phyloP scores from a whole-genome alignment of 2,329 filamentous ascomycete genomes.

The Tothia fuscella region DNA sequence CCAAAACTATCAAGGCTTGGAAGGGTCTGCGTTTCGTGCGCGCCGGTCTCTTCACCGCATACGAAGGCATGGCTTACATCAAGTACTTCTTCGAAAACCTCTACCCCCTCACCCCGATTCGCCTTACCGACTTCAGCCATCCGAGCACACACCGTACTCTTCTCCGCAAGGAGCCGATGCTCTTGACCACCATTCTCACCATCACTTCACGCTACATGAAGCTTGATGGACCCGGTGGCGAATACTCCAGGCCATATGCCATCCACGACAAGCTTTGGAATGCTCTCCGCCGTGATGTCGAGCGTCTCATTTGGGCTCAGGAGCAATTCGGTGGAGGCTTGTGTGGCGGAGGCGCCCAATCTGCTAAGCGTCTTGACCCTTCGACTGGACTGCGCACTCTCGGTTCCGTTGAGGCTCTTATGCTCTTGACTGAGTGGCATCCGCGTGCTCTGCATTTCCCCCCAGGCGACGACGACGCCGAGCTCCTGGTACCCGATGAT shows the following conservation, averaged over 20 bases:
- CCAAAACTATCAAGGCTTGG: slow-evolving; percentile 41
- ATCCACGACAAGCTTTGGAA: slow-evolving; percentile 95
- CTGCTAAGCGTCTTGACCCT: slow-evolving; percentile 53
- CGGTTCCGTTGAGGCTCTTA: slow-evolving; percentile 84
- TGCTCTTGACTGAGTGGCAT: slow-evolving; percentile 96
- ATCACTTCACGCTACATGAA: slow-evolving; percentile 80
- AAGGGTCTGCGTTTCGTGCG: slow-evolving; percentile 86
- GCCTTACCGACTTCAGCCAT: slow-evolving; percentile 77
- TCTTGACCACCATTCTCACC: slow-evolving; percentile 82
- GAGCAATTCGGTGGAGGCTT: slow-evolving; percentile 89
- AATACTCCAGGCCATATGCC: slow-evolving; percentile 71
- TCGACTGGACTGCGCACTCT: slow-evolving; percentile 66
- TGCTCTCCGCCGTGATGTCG: slow-evolving; percentile 88
- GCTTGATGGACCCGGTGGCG: slow-evolving; percentile 52
- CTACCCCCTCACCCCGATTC: slow-evolving; percentile 85
- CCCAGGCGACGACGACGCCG: slow-evolving; percentile 53
- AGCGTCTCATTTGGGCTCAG: slow-evolving; percentile 88
- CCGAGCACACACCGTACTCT: slow-evolving; percentile 70
- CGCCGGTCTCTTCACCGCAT: slow-evolving; percentile 89
- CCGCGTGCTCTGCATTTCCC: slow-evolving; percentile 90
- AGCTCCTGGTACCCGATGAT: slow-evolving; percentile 57
- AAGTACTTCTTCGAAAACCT: slow-evolving; percentile 92
- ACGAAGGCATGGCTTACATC: slow-evolving; percentile 87
- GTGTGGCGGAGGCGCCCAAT: slow-evolving; percentile 58
- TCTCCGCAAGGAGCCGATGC: slow-evolving; percentile 80